These are phyloP conservation scores for Amphicarpaea edgeworthii DNA, from an alignment of 306 rosid species.

Conservation along the genomic window DNA sequence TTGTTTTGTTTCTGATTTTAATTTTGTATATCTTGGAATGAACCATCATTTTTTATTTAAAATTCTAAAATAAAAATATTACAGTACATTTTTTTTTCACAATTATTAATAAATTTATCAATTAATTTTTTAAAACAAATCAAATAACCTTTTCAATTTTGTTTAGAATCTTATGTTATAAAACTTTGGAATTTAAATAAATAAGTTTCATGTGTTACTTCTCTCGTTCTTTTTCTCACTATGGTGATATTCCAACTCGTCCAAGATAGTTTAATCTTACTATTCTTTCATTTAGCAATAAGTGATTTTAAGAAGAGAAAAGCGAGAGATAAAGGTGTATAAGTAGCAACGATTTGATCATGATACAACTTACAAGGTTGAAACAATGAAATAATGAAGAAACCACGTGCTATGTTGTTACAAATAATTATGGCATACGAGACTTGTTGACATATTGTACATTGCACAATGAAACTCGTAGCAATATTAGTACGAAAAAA, in stretches of 20 bases:
- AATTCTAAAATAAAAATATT: too few species aligned
- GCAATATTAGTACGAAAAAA: neutral
- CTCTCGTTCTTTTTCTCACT: neutral
- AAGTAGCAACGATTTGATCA: conserved; percentile 19
- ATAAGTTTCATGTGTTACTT: neutral
- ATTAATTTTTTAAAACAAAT: too few species aligned
- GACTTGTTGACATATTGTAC: conserved; percentile 1
- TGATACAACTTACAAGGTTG: neutral
- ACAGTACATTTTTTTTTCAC: too few species aligned
- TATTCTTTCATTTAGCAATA: neutral
- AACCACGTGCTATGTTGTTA: conserved; percentile 48
- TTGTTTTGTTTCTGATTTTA: too few species aligned
- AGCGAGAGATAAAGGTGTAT: neutral
- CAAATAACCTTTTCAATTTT: too few species aligned
- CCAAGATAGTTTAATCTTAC: neutral
- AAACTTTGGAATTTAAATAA: neutral
- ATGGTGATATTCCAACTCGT: neutral
- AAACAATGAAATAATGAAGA: conserved; percentile 21
- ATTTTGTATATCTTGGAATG: too few species aligned
- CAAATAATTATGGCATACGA: conserved; percentile 21
- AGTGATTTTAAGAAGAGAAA: neutral
- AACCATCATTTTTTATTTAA: too few species aligned
- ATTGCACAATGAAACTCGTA: conserved; percentile 12
- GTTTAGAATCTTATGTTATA: too few species aligned
- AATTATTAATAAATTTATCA: too few species aligned